A percentile compares a stretch with the other conserved stretches of the same genome.
phyloP scores from a whole-genome alignment of 2,329 filamentous ascomycete species.

The Aspergillus sp. region DNA sequence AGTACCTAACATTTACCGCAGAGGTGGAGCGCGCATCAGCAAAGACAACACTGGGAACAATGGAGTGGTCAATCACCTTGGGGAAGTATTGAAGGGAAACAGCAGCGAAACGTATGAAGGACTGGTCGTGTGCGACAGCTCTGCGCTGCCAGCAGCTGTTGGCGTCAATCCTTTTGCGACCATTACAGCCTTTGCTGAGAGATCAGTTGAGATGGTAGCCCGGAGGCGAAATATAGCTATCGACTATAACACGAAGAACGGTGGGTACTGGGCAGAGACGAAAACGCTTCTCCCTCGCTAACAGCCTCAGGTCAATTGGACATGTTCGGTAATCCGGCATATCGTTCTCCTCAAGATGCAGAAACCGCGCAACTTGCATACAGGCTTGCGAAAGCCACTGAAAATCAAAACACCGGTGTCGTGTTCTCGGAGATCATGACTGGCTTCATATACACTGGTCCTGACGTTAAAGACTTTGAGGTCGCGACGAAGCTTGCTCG shows the following conservation, averaged over 20 bases:
- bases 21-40: constrained; percentile 66
- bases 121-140: constrained; percentile 63
- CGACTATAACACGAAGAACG: constrained; percentile 30
- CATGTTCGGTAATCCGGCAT: constrained; percentile 6
- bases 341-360: not conserved
- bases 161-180: constrained; percentile 68
- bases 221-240: constrained; percentile 47
- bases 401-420: constrained; percentile 7
- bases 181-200: constrained; percentile 68
- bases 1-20: constrained; percentile 61
- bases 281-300: not conserved
- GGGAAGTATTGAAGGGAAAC: constrained; percentile 60
- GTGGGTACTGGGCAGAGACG: not conserved
- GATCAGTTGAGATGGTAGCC: constrained; percentile 58
- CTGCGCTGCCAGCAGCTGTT: constrained; percentile 55
- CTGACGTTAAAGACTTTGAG: constrained; percentile 1
- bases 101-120: constrained; percentile 57
- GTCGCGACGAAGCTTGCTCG: constrained; percentile 1
- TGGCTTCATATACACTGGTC: not conserved
- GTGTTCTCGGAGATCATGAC: constrained; percentile 6
- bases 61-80: constrained; percentile 64
- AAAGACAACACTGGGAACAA: constrained; percentile 57
- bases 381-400: not conserved
- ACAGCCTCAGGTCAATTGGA: constrained; percentile 6
- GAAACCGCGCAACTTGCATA: not conserved